These are phyloP conservation scores for Diospyros kaki DNA, from an alignment of 148 eudicot species.

Conservation along the genomic window DNA sequence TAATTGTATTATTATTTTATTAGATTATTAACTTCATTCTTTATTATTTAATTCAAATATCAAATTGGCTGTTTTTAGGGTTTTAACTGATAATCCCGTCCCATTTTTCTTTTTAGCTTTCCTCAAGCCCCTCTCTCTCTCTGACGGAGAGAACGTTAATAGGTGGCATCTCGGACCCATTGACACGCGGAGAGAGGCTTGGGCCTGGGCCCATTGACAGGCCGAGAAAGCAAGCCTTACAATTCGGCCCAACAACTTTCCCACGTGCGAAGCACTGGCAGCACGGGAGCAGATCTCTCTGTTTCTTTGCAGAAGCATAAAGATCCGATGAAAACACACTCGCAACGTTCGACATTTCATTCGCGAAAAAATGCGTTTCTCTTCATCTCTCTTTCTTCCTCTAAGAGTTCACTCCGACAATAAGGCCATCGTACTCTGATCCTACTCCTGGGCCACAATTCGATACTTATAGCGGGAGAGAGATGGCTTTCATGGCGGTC, in stretches of 20 bases:
- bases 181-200: too few species aligned
- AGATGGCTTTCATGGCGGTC: slow-evolving; percentile 88
- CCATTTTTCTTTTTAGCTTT: too few species aligned
- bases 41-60: too few species aligned
- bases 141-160: too few species aligned
- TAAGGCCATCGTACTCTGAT: not conserved
- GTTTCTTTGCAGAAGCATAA: not conserved
- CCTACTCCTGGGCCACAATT: not conserved
- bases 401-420: not conserved
- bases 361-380: slow-evolving; percentile 1
- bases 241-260: not conserved
- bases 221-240: too few species aligned
- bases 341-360: not conserved
- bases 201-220: too few species aligned
- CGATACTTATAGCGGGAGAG: not conserved
- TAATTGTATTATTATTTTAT: too few species aligned
- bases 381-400: not conserved
- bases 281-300: not conserved
- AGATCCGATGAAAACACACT: not conserved
- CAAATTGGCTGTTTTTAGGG: too few species aligned
- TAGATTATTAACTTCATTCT: too few species aligned
- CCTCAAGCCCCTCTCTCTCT: too few species aligned
- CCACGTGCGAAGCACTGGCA: not conserved
- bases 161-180: too few species aligned
- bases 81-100: too few species aligned